Conservation (phyloP, 305 asterid species). For the Withania somnifera region DNA sequence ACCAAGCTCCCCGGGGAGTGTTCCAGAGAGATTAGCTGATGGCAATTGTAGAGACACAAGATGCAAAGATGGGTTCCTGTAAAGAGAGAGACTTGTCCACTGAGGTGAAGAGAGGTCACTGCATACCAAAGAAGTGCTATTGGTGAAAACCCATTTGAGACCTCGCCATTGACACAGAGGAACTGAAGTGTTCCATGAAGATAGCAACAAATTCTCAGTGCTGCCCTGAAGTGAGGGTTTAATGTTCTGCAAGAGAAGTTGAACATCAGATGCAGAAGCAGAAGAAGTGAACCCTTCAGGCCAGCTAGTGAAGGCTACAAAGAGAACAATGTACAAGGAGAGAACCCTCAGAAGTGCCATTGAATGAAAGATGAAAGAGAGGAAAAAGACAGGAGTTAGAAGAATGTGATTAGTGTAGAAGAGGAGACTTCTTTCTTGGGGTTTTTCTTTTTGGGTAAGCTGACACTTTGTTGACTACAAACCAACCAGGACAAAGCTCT, state of each 20-base stretch:
- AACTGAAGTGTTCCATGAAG: slow-evolving; percentile 65
- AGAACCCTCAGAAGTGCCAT: slow-evolving; percentile 33
- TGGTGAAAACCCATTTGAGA: slow-evolving; percentile 63
- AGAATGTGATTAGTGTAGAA: slow-evolving; percentile 2
- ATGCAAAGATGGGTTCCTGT: slow-evolving; percentile 45
- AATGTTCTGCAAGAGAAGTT: slow-evolving; percentile 51
- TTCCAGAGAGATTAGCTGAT: slow-evolving; percentile 81
- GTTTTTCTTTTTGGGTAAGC: slow-evolving; percentile 44
- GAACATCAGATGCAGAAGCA: slow-evolving; percentile 62
- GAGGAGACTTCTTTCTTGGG: neutral
- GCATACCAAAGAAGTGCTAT: slow-evolving; percentile 45
- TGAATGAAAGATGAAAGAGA: slow-evolving; percentile 7
- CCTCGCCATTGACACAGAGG: slow-evolving; percentile 94
- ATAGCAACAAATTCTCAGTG: slow-evolving; percentile 47
- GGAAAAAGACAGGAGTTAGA: neutral
- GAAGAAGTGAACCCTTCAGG: slow-evolving; percentile 8
- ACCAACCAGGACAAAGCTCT: neutral
- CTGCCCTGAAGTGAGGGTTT: slow-evolving; percentile 67
- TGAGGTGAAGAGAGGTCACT: slow-evolving; percentile 69
- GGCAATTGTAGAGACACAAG: slow-evolving; percentile 77
- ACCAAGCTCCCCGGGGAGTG: slow-evolving; percentile 71
- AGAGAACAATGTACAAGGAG: neutral
- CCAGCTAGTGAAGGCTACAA: neutral
- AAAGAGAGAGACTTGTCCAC: slow-evolving; percentile 42
- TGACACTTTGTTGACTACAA: slow-evolving; percentile 20